A percentile compares a stretch with the other conserved stretches of the same genome.
Evolutionary conservation across 805 yeast genomes (phyloP).

Genomic region (Candida boleticola): DNA sequence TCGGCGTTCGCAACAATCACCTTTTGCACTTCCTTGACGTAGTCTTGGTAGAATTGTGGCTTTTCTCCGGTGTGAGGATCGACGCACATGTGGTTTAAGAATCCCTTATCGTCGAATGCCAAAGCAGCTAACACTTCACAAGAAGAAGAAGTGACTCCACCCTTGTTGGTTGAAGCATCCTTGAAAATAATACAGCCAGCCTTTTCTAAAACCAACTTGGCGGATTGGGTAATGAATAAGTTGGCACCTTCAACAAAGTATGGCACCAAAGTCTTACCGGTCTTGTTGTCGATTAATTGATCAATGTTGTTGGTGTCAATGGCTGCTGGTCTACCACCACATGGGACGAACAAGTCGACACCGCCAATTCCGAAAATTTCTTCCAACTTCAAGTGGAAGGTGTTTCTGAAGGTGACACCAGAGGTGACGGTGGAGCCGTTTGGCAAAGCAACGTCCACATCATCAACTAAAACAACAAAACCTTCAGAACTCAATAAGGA

Average conservation of each 20-base stretch:
- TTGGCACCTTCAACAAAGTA: constrained; percentile 98
- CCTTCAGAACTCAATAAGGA: constrained; percentile 71
- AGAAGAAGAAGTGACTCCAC: constrained; percentile 97
- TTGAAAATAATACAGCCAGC: constrained; percentile 88
- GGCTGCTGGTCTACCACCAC: constrained; percentile 99
- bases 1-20: constrained; percentile 76
- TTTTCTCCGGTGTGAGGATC: constrained; percentile 48
- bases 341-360: constrained; percentile 88
- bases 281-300: constrained; percentile 65
- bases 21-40: constrained; percentile 80
- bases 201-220: constrained; percentile 79
- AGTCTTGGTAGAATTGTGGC: constrained; percentile 77
- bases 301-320: constrained; percentile 82
- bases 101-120: constrained; percentile 82
- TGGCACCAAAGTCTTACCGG: constrained; percentile 76
- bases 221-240: constrained; percentile 90
- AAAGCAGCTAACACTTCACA: constrained; percentile 93
- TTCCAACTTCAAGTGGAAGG: constrained; percentile 74
- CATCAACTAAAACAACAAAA: constrained; percentile 82
- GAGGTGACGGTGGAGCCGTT: constrained; percentile 70
- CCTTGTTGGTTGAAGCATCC: constrained; percentile 96
- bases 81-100: constrained; percentile 76
- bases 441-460: constrained; percentile 74
- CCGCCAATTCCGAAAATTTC: constrained; percentile 57
- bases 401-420: constrained; percentile 88